A percentile compares a stretch with the other conserved stretches of the same genome.
Evolutionary conservation across 345 rosid genomes (phyloP).

Genomic region (Abelmoschus esculentus): DNA sequence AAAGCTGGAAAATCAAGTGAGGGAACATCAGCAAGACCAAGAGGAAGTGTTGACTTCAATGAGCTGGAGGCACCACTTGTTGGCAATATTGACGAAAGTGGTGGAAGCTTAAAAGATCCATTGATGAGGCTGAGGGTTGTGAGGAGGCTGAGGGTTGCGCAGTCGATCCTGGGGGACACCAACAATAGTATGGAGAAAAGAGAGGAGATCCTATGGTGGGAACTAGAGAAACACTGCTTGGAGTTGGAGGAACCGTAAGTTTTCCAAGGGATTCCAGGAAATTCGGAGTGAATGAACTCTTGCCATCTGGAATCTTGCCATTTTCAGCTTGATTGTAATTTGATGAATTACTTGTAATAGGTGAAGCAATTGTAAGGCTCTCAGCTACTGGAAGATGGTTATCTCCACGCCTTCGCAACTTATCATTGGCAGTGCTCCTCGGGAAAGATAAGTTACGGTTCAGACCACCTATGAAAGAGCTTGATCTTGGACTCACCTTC

Average conservation of each 20-base stretch:
- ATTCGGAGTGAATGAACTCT: slow-evolving; percentile 21
- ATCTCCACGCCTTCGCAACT: slow-evolving; percentile 55
- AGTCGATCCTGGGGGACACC: slow-evolving; percentile 71
- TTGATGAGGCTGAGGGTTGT: slow-evolving; percentile 32
- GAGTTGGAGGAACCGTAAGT: slow-evolving; percentile 23
- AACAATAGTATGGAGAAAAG: slow-evolving; percentile 79
- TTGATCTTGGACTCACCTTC: slow-evolving; percentile 61
- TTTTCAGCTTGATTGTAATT: slow-evolving; percentile 24
- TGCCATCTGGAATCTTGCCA: slow-evolving; percentile 19
- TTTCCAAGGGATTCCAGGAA: slow-evolving; percentile 40
- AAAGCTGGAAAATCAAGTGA: slow-evolving; percentile 41
- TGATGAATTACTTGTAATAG: slow-evolving; percentile 21
- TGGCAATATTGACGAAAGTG: slow-evolving; percentile 57
- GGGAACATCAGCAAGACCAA: slow-evolving; percentile 50
- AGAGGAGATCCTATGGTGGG: slow-evolving; percentile 35
- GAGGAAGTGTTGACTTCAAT: slow-evolving; percentile 42
- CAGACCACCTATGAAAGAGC: slow-evolving; percentile 68
- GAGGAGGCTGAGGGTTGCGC: slow-evolving; percentile 31
- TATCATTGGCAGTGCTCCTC: slow-evolving; percentile 53
- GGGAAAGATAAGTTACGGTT: slow-evolving; percentile 39
- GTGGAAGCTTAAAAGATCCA: slow-evolving; percentile 55
- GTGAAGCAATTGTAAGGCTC: slow-evolving; percentile 26
- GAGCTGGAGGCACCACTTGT: slow-evolving; percentile 38
- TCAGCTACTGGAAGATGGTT: slow-evolving; percentile 43
- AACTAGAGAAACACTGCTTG: slow-evolving; percentile 28